Evolutionary conservation across 352 stramenopile species (phyloP).

Genomic region (Blastocystis sp.): DNA sequence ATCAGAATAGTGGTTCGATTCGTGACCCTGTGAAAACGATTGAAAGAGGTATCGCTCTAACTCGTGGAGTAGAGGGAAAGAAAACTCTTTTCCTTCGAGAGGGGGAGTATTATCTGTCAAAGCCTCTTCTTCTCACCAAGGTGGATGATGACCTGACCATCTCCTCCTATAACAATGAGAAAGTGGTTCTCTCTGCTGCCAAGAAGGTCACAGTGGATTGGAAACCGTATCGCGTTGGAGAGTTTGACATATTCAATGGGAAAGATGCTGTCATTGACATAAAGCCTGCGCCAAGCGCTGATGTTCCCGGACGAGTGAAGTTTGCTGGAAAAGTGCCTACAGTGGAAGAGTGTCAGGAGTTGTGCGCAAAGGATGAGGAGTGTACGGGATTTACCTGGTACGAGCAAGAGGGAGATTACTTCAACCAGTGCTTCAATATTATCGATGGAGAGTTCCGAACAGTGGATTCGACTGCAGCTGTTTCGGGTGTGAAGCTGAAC

Average conservation of each 20-base stretch:
- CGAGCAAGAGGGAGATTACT: slow-evolving; percentile 40
- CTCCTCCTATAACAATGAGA: slow-evolving; percentile 62
- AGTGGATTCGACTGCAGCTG: neutral
- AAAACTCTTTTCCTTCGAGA: slow-evolving; percentile 19
- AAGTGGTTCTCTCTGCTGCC: slow-evolving; percentile 13
- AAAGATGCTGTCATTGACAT: slow-evolving; percentile 20
- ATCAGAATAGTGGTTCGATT: slow-evolving; percentile 33
- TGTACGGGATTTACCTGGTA: slow-evolving; percentile 32
- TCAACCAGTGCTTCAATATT: slow-evolving; percentile 56
- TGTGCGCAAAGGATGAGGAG: slow-evolving; percentile 35
- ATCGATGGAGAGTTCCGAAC: slow-evolving; percentile 34
- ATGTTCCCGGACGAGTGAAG: slow-evolving; percentile 11
- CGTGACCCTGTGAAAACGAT: slow-evolving; percentile 44
- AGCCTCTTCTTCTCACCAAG: slow-evolving; percentile 37
- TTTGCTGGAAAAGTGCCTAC: neutral
- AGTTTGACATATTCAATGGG: slow-evolving; percentile 42
- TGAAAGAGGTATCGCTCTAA: neutral
- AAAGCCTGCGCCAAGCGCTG: neutral
- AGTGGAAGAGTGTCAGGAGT: slow-evolving; percentile 20
- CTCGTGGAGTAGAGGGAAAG: slow-evolving; percentile 8
- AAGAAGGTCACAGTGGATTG: slow-evolving; percentile 51
- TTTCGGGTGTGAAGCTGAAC: slow-evolving; percentile 51
- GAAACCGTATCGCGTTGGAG: slow-evolving; percentile 40
- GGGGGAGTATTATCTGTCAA: slow-evolving; percentile 56
- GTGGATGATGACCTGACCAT: slow-evolving; percentile 41